Evolutionary conservation across 2,329 filamentous ascomycete species (phyloP).

Genomic region (Whalleya microplaca): DNA sequence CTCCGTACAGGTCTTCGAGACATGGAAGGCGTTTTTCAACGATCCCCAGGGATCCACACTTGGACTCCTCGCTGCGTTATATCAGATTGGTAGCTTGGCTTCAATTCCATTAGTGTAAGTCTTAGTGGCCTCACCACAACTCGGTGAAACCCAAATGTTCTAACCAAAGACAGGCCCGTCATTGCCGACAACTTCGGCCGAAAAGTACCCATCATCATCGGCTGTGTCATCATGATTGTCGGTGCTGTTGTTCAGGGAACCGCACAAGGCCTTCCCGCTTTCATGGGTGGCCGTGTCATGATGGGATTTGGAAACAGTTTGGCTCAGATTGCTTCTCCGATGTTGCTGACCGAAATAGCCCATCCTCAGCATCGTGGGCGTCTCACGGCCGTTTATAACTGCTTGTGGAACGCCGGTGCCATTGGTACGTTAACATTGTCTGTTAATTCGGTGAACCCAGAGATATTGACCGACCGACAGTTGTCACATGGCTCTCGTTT

Average conservation of each 20-base stretch:
- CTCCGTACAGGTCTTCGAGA: slow-evolving; percentile 47
- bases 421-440: slow-evolving; percentile 29
- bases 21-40: slow-evolving; percentile 53
- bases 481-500: slow-evolving; percentile 54
- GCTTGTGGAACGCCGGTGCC: slow-evolving; percentile 51
- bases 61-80: slow-evolving; percentile 61
- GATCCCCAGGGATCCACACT: slow-evolving; percentile 47
- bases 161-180: slow-evolving; percentile 42
- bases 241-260: slow-evolving; percentile 61
- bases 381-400: slow-evolving; percentile 59
- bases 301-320: slow-evolving; percentile 61
- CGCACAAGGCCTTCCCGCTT: slow-evolving; percentile 47
- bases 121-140: neutral
- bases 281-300: slow-evolving; percentile 60
- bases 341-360: slow-evolving; percentile 56
- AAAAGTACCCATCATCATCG: slow-evolving; percentile 50
- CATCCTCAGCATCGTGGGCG: slow-evolving; percentile 59
- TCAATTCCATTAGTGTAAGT: slow-evolving; percentile 59
- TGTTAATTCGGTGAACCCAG: neutral
- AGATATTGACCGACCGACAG: slow-evolving; percentile 23
- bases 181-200: slow-evolving; percentile 58
- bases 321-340: slow-evolving; percentile 54
- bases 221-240: slow-evolving; percentile 54
- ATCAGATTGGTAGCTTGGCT: slow-evolving; percentile 61
- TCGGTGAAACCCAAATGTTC: neutral